These are phyloP conservation scores for Aspergillus fijiensis DNA, from an alignment of 2,329 filamentous ascomycete genomes.

Conservation along the genomic window DNA sequence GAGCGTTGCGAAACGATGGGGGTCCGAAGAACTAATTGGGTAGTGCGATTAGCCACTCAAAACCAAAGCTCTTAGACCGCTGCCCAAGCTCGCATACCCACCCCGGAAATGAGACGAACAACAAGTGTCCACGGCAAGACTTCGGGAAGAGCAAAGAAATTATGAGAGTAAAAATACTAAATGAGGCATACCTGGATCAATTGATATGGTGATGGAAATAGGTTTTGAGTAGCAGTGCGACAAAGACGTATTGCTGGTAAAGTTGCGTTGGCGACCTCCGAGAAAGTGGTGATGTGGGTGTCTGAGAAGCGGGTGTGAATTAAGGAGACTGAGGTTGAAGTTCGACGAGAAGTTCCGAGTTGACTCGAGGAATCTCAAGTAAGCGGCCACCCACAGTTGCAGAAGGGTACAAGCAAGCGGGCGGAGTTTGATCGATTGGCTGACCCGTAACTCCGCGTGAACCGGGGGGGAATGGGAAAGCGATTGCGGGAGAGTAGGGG, in stretches of 20 bases:
- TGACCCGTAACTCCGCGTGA: constrained; percentile 13
- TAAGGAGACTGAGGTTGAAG: not conserved
- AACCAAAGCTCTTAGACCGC: constrained; percentile 21
- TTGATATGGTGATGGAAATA: not conserved
- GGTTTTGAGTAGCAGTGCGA: no score
- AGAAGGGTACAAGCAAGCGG: constrained; percentile 17
- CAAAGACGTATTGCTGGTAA: not conserved
- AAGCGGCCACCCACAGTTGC: constrained; percentile 21
- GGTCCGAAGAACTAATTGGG: constrained; percentile 24
- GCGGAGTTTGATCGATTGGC: constrained; percentile 13
- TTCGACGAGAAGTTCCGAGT: constrained; percentile 7
- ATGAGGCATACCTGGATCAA: not conserved
- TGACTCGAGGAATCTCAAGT: constrained; percentile 16
- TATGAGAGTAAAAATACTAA: not conserved
- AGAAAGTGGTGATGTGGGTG: not conserved
- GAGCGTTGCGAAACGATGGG: constrained; percentile 25
- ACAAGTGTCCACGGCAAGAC: constrained; percentile 4
- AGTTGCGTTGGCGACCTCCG: constrained; percentile 4
- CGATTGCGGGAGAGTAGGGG: constrained; percentile 10
- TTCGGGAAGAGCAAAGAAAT: constrained; percentile 5
- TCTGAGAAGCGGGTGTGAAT: not conserved
- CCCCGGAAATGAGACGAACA: constrained; percentile 14
- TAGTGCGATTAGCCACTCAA: constrained; percentile 30
- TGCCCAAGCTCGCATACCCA: constrained; percentile 21
- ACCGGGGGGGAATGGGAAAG: constrained; percentile 4